Base-by-base conservation (phyloP, 2,329 filamentous ascomycete genomes). In the Cytospora leucostoma region DNA sequence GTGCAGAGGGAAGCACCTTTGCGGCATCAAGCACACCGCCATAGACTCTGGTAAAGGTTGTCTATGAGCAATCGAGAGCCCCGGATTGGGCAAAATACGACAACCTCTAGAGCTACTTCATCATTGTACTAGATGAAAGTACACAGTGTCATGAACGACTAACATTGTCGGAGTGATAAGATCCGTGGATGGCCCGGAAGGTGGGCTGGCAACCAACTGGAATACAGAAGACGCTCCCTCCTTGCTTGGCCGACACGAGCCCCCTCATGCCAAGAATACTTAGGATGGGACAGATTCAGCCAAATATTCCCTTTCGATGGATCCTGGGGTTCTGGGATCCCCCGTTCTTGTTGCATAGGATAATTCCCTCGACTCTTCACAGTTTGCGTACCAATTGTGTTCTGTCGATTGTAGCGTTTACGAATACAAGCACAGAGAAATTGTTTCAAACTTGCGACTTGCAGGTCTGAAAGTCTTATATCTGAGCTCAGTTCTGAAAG, bases 241-340 rank as follows among this genome's bases (percentile, higher is more conserved):
- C 12, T 19, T 47, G 4, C 2, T 47, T 47, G n/a, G 21, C n/a
- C n/a, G 44, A 12, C n/a, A n/a, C 15, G 19, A 47, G 44, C n/a
- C n/a, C 44, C 44, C 10, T 3, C 7, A 19, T 21, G 21, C 8
- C 44, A 47, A 21, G 7, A 12, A 4, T 47, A 10, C 6, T 11
- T 12, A 1, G n/a, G 7, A 12, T 12, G 7, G 8, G 7, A 12
- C 44, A n/a, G 12, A 8, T 3, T 47, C 44, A 47, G 44, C n/a
- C 10, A 8, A 11, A 11, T 4, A 8, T 21, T 19, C 8, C 4
- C 0, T 4, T 4, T 1, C 8, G 5, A 10, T 27, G 4, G 8
- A 19, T 19, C 10, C 21, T 19, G n/a, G 44, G 44, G n/a, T 47
- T 19, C 19, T 5, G 8, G 7, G 44, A 17, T 7, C 4, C 19